These are phyloP conservation scores for Aspergillus ostianus DNA, from an alignment of 495 filamentous ascomycete species.

Conservation along the genomic window DNA sequence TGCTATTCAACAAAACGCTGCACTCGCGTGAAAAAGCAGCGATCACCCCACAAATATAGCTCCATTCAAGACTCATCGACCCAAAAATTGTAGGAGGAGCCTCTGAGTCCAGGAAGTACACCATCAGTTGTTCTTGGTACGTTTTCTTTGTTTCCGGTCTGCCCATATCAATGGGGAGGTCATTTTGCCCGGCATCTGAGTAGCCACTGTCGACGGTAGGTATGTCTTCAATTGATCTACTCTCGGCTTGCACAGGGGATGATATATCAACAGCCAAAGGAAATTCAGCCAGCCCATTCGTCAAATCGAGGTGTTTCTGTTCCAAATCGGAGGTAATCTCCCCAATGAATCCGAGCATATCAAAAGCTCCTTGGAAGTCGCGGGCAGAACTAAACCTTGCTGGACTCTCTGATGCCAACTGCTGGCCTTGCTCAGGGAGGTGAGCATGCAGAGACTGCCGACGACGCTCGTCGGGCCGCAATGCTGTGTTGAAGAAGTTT, in stretches of 20 bases:
- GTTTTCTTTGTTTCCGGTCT: constrained; percentile 14
- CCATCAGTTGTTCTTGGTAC: constrained; percentile 37
- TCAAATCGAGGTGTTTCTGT: constrained; percentile 39
- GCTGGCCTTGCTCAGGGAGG: background rate
- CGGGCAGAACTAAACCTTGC: background rate
- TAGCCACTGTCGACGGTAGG: background rate
- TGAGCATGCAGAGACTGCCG: constrained; percentile 3
- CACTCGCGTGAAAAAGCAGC: constrained; percentile 27
- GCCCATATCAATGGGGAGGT: background rate
- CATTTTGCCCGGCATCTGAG: background rate
- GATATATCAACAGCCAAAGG: background rate
- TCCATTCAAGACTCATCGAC: constrained; percentile 37
- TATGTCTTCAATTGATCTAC: background rate
- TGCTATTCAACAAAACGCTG: constrained; percentile 28
- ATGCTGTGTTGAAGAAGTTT: constrained; percentile 37
- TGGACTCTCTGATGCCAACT: constrained; percentile 12
- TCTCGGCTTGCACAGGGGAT: background rate
- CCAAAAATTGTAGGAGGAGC: constrained; percentile 38
- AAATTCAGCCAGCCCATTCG: constrained; percentile 24
- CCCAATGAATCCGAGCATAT: constrained; percentile 43
- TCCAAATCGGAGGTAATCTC: constrained; percentile 40
- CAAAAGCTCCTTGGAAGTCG: constrained; percentile 25
- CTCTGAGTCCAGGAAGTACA: constrained; percentile 33
- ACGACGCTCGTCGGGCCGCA: constrained; percentile 28
- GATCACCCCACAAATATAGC: constrained; percentile 30